Percentiles rank a stretch among this genome's conserved stretches.
Evolutionary conservation across 2,329 filamentous ascomycete genomes (phyloP).

Genomic region (Hymenoscyphus repandus): DNA sequence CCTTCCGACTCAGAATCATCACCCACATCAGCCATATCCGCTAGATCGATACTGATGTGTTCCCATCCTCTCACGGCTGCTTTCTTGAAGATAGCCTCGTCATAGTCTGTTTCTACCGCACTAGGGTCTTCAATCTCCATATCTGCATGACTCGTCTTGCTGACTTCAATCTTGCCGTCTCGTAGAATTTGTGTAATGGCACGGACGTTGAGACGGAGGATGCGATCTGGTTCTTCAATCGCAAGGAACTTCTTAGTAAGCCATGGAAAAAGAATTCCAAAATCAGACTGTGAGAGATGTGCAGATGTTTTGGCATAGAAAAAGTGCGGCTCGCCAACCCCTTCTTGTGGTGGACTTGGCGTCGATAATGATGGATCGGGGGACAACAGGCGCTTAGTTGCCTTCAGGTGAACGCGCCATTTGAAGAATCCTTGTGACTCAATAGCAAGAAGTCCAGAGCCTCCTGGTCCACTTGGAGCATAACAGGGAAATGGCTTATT

Average conservation of each 20-base stretch:
- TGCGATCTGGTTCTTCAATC: slow-evolving; percentile 52
- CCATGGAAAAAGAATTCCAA: slow-evolving; percentile 76
- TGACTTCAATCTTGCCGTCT: slow-evolving; percentile 43
- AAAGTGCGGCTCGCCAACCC: slow-evolving; percentile 49
- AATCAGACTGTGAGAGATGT: slow-evolving; percentile 79
- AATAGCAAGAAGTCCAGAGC: slow-evolving; percentile 60
- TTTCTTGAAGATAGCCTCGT: slow-evolving; percentile 23
- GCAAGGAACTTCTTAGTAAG: slow-evolving; percentile 53
- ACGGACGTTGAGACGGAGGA: slow-evolving; percentile 53
- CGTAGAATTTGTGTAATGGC: slow-evolving; percentile 54
- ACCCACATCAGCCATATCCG: slow-evolving; percentile 16
- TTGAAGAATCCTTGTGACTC: slow-evolving; percentile 74
- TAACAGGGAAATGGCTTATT: slow-evolving; percentile 71
- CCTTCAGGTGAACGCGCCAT: slow-evolving; percentile 67
- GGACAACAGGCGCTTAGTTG: slow-evolving; percentile 62
- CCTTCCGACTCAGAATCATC: slow-evolving; percentile 10
- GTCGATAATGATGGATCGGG: slow-evolving; percentile 40
- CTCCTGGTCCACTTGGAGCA: slow-evolving; percentile 44
- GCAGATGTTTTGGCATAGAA: slow-evolving; percentile 72
- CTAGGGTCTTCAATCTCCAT: slow-evolving; percentile 30
- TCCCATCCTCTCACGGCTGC: slow-evolving; percentile 27
- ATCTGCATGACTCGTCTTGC: slow-evolving; percentile 39
- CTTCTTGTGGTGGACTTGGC: slow-evolving; percentile 25
- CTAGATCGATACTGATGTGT: slow-evolving; percentile 23
- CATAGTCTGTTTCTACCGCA: slow-evolving; percentile 15